These are phyloP conservation scores for Calonectria leucothoes DNA, from an alignment of 2,329 filamentous ascomycete species.

Conservation along the genomic window DNA sequence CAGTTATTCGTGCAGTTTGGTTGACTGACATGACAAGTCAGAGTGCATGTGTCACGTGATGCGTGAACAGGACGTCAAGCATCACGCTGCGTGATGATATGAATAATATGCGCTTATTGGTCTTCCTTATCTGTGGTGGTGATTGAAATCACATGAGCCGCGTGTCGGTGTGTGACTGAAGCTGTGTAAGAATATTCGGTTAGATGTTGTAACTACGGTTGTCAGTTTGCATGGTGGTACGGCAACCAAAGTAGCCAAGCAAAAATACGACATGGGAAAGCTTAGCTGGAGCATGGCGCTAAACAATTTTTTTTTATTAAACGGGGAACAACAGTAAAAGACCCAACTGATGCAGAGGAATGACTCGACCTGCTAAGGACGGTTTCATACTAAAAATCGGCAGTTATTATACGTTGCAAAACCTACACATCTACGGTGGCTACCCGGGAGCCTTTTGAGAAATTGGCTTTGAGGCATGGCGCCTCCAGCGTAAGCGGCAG, in stretches of 20 bases:
- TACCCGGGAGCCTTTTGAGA: not conserved
- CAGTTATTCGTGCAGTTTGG: not conserved
- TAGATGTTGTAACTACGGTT: not conserved
- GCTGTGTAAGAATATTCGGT: not conserved
- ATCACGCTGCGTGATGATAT: not conserved
- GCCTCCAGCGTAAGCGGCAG: conserved; percentile 1
- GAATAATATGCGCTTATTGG: not conserved
- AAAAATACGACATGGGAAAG: not conserved
- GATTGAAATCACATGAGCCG: not conserved
- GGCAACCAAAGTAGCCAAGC: not conserved
- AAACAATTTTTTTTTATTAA: not conserved
- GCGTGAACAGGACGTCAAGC: not conserved
- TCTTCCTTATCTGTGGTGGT: not conserved
- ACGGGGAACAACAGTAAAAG: not conserved
- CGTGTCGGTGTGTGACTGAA: not conserved
- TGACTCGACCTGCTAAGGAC: not conserved
- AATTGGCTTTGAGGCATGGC: not conserved
- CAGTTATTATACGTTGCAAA: not conserved
- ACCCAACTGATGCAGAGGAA: not conserved
- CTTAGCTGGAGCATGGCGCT: not conserved
- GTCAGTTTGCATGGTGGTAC: not conserved
- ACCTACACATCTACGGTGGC: not conserved
- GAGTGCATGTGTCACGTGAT: not conserved
- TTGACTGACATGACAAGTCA: not conserved
- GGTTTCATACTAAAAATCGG: not conserved